A percentile compares a stretch with the other conserved stretches of the same genome.
These are phyloP conservation scores for Thalia dealbata DNA, from an alignment of 176 grass and related monocot species.

Conservation along the genomic window DNA sequence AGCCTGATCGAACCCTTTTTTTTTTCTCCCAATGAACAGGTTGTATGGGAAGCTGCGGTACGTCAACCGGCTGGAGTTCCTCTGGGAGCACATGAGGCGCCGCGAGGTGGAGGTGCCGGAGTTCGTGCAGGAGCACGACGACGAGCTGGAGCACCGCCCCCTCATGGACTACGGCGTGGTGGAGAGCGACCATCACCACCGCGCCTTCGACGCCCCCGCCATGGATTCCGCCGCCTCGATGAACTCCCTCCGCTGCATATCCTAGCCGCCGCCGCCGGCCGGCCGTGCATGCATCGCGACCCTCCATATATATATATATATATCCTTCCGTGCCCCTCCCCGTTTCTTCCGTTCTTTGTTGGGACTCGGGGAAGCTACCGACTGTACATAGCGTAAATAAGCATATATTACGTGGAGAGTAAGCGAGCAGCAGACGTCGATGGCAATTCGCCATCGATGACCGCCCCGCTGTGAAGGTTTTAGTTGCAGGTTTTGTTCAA, in stretches of 20 bases:
- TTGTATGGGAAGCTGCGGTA: slow-evolving; percentile 69
- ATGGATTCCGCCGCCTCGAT: slow-evolving; percentile 52
- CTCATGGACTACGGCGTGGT: slow-evolving; percentile 74
- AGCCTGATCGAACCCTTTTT: not conserved
- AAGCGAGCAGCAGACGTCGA: no score
- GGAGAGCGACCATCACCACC: slow-evolving; percentile 26
- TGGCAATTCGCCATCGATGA: no score
- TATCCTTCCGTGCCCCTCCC: no score
- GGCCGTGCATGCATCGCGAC: no score
- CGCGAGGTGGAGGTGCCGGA: slow-evolving; percentile 54
- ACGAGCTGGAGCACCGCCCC: slow-evolving; percentile 72
- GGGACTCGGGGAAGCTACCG: no score
- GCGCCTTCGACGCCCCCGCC: slow-evolving; percentile 43
- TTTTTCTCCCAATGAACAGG: slow-evolving; percentile 13
- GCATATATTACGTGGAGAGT: no score
- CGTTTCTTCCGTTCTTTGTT: no score
- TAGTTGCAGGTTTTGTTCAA: no score
- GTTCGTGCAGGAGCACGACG: slow-evolving; percentile 56
- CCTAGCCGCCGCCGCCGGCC: slow-evolving; percentile 21
- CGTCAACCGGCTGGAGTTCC: slow-evolving; percentile 63
- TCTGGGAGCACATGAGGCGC: slow-evolving; percentile 53
- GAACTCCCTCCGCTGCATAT: slow-evolving; percentile 52
- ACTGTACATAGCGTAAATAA: no score
- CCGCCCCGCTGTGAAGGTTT: no score
- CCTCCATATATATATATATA: no score